These are phyloP conservation scores for Metschnikowia matae DNA, from an alignment of 805 yeast genomes.

Conservation along the genomic window DNA sequence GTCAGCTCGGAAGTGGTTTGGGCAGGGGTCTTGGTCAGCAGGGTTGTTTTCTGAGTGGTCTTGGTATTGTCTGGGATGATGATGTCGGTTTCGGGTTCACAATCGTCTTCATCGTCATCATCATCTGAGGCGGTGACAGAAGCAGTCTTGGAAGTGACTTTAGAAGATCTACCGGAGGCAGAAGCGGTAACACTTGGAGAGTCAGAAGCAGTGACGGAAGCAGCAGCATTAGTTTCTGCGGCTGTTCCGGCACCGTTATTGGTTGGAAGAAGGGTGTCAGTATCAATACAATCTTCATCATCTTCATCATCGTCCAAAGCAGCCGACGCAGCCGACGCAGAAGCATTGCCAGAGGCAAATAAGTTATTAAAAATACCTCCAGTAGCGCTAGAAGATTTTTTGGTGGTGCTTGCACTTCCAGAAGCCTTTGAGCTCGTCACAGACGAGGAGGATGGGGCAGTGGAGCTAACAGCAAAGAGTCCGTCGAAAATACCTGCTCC, in stretches of 20 bases:
- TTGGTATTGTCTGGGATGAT: background rate
- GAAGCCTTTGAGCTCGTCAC: background rate
- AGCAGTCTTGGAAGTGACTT: background rate
- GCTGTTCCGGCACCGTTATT: slow-evolving; percentile 1
- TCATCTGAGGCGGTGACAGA: slow-evolving; percentile 1
- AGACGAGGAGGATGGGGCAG: background rate
- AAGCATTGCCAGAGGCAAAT: background rate
- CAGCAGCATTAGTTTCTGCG: background rate
- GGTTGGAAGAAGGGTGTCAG: slow-evolving; percentile 8
- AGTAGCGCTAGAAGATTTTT: background rate
- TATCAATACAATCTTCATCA: slow-evolving; percentile 10
- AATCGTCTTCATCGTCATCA: background rate
- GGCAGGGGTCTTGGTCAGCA: background rate
- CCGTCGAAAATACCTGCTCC: slow-evolving; percentile 3
- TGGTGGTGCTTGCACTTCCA: background rate
- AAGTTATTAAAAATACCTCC: background rate
- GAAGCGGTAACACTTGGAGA: background rate
- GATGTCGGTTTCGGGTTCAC: background rate
- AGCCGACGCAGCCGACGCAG: background rate
- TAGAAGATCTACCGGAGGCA: background rate
- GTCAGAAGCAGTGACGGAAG: background rate
- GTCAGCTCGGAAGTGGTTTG: background rate
- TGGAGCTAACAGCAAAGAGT: slow-evolving; percentile 1
- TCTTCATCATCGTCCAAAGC: slow-evolving; percentile 1
- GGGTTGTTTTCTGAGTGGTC: background rate